Conservation (phyloP, 345 rosid species). For the Eucalyptus tenuipes region DNA sequence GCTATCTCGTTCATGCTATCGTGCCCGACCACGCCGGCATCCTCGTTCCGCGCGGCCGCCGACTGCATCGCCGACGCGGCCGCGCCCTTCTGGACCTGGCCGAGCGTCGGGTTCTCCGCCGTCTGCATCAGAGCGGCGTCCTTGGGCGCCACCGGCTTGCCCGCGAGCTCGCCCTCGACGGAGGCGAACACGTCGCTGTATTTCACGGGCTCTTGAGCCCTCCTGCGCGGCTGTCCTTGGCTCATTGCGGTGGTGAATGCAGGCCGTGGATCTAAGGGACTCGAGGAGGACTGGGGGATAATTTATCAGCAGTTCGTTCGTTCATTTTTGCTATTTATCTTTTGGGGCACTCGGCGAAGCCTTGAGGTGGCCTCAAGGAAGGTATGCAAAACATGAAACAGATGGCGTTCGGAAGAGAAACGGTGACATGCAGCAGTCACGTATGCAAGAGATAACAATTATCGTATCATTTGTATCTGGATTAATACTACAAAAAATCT, state of each 20-base stretch:
- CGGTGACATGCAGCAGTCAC: not conserved
- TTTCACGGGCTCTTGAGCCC: slow-evolving; percentile 10
- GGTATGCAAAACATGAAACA: not conserved
- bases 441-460: not conserved
- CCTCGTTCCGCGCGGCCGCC: slow-evolving; percentile 11
- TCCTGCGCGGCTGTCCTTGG: slow-evolving; percentile 14
- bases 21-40: slow-evolving; percentile 4
- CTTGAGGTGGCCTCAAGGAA: not conserved
- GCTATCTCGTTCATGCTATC: not conserved
- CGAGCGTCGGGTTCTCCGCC: slow-evolving; percentile 10
- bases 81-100: slow-evolving; percentile 4
- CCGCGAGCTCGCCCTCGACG: slow-evolving; percentile 6
- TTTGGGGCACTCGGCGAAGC: not conserved
- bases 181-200: slow-evolving; percentile 11
- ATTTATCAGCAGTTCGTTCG: not conserved
- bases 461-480: too few relatives aligned
- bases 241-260: slow-evolving; percentile 8
- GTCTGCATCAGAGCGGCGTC: slow-evolving; percentile 25
- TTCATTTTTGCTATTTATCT: not conserved
- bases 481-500: too few relatives aligned
- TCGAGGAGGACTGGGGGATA: not conserved
- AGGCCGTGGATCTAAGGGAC: not conserved
- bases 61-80: slow-evolving; percentile 12
- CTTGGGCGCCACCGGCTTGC: slow-evolving; percentile 4
- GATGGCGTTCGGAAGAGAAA: not conserved